Evolutionary conservation across 2,329 filamentous ascomycete species (phyloP).

Genomic region (Macrophomina tecta): DNA sequence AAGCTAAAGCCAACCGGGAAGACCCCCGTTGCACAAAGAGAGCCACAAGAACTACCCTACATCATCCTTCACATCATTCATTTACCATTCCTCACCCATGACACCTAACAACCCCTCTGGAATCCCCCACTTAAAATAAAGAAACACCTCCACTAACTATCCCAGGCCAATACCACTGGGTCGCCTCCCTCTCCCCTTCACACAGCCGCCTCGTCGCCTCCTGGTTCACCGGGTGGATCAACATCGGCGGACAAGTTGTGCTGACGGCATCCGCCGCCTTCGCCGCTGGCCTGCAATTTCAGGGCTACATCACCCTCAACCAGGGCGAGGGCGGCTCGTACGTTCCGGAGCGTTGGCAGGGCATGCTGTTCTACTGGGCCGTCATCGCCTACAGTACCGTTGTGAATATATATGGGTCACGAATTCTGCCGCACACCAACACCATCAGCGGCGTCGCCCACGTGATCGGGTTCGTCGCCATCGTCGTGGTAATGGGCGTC

Average conservation of each 20-base stretch:
- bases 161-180: conserved; percentile 54
- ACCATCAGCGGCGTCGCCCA: conserved; percentile 32
- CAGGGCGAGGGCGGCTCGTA: conserved; percentile 43
- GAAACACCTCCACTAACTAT: not conserved
- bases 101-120: conserved; percentile 1
- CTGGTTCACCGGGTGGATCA: conserved; percentile 52
- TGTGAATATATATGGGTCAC: conserved; percentile 53
- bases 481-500: conserved; percentile 34
- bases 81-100: conserved; percentile 34
- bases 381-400: conserved; percentile 46
- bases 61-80: no score
- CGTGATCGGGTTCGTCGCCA: conserved; percentile 32
- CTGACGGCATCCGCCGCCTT: conserved; percentile 57
- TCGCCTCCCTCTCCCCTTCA: conserved; percentile 46
- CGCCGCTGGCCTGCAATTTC: conserved; percentile 52
- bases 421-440: conserved; percentile 47
- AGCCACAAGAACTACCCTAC: no score
- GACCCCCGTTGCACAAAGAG: no score
- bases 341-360: conserved; percentile 51
- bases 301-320: conserved; percentile 53
- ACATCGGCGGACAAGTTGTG: conserved; percentile 54
- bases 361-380: conserved; percentile 57
- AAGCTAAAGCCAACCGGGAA: no score
- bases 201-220: conserved; percentile 45
- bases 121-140: no score